phyloP scores from a whole-genome alignment of 2,329 filamentous ascomycete species.

The Ceratocystis papillata region DNA sequence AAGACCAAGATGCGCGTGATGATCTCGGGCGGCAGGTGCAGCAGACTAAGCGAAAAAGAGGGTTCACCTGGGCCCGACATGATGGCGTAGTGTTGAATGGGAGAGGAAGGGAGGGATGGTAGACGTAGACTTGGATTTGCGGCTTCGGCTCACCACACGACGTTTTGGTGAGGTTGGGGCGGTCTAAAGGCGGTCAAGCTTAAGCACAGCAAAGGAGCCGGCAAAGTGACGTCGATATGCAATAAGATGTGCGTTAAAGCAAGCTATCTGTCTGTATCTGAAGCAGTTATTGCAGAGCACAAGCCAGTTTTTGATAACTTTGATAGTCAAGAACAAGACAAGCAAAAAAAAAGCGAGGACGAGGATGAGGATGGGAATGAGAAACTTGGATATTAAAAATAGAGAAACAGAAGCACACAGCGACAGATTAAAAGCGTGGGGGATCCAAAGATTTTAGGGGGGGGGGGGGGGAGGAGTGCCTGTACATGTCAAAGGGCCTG shows the following conservation, averaged over 20 bases:
- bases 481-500: too few relatives aligned
- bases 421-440: too few relatives aligned
- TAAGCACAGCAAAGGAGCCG: background rate
- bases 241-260: slow-evolving; percentile 10
- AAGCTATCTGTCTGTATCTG: background rate
- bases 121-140: background rate
- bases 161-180: background rate
- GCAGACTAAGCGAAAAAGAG: background rate
- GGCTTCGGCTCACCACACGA: background rate
- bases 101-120: background rate
- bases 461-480: too few relatives aligned
- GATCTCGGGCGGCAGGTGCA: slow-evolving; percentile 17
- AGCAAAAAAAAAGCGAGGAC: too few relatives aligned
- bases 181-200: slow-evolving; percentile 1
- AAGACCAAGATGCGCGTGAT: slow-evolving; percentile 8
- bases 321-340: too few relatives aligned
- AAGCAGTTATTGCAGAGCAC: background rate
- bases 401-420: too few relatives aligned
- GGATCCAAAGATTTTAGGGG: too few relatives aligned
- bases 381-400: too few relatives aligned
- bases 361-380: too few relatives aligned
- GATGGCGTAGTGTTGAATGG: too few relatives aligned
- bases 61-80: background rate
- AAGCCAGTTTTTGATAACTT: background rate
- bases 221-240: slow-evolving; percentile 5